Base-by-base conservation (phyloP, 495 filamentous ascomycete species). In the Bombardia bombarda region DNA sequence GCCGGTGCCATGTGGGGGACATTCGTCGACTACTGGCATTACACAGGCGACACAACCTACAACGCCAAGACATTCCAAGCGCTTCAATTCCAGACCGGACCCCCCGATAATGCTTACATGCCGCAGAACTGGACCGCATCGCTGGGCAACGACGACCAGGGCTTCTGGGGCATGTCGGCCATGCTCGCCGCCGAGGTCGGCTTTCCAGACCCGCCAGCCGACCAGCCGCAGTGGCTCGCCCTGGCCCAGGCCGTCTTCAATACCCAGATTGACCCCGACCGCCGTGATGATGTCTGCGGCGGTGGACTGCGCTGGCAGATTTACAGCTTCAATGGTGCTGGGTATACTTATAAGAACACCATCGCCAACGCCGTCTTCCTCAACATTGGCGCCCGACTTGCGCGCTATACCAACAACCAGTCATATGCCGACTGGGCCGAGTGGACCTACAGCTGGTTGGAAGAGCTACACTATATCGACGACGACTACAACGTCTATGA, bases 271-370 rank as follows among this genome's bases (percentile, higher is more conserved):
- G 57, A 66, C 1, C 10, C 45, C 39, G 66, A 82, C 16, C 87
- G 85, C 84, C 69, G 87, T 37, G 65, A 57, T 16, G 50, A 57
- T 1, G 66, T 71, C 23, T 95, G 88, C 56, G 72, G 73, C 41
- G 88, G 88, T 36, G 88, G 88, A 3, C 60, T 93, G 49, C 73
- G 78, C 43, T 93, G 88, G 87, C 87, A 93, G 66, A 82, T 90
- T 38, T 83, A 75, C 53, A 67, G 72, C 7, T 84, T 79, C 60
- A 86, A 90, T 58, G 75, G 66, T 16, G n/a, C n/a, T n/a, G 88
- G 88, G 4, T 92, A 83, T 58, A 69, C 78, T 42, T 87, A 82
- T 57, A 88, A 88, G 60, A 89, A 90, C 53, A 74, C 79, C 17
- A 73, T 85, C 43, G 76, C 78, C 2, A 84, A 84, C 47, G 84